Percentiles rank a stretch among this genome's conserved stretches.
phyloP scores from a whole-genome alignment of 1,284 basidiomycete genomes.

The Entoloma clypeatum region DNA sequence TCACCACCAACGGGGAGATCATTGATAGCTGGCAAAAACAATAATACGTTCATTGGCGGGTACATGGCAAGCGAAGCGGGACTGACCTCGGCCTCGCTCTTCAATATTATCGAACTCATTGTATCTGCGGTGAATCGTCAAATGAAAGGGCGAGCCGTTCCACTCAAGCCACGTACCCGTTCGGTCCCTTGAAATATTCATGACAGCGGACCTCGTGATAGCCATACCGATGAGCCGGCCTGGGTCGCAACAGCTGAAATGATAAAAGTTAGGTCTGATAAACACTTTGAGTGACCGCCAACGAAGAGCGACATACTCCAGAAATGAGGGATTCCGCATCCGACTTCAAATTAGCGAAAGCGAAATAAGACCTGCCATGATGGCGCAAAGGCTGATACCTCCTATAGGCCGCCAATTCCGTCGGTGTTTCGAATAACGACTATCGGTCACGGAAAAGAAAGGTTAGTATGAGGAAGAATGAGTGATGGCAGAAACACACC shows the following conservation, averaged over 20 bases:
- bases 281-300: too few relatives aligned
- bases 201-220: conserved; percentile 9
- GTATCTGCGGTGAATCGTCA: conserved; percentile 1
- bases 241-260: conserved; percentile 8
- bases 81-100: conserved; percentile 8
- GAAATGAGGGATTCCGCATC: conserved; percentile 9
- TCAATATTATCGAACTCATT: conserved; percentile 14
- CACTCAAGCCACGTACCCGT: conserved; percentile 5
- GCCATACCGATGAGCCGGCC: conserved; percentile 5
- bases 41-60: not conserved
- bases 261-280: not conserved
- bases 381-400: conserved; percentile 5
- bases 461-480: not conserved
- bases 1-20: conserved; percentile 7
- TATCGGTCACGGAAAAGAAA: not conserved
- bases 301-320: conserved; percentile 5
- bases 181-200: conserved; percentile 6
- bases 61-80: not conserved
- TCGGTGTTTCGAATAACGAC: conserved; percentile 11
- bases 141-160: too few relatives aligned
- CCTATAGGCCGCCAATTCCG: conserved; percentile 9
- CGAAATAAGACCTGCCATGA: conserved; percentile 5
- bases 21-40: conserved; percentile 8
- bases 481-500: not conserved
- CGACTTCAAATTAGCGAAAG: not conserved